Base-by-base conservation (phyloP, 257 asterid species). In the Catharanthus roseus region DNA sequence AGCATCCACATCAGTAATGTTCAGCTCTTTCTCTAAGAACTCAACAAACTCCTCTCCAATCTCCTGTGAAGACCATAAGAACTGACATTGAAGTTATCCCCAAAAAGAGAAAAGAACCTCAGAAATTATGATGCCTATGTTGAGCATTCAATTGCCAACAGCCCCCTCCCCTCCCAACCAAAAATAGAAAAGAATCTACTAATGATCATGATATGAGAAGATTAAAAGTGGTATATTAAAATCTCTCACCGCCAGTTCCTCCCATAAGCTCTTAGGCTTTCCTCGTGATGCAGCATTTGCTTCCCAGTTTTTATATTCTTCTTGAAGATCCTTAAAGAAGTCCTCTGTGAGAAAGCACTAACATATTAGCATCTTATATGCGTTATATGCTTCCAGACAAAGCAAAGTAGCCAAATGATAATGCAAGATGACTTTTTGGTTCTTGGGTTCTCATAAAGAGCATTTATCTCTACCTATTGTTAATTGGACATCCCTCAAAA, bases 31-130 rank as follows among this genome's bases (percentile, higher is more conserved):
- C 89, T 90, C 97, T 75, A 93, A 78, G 82, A 87, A 93, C 88
- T 90, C 98, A 49, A 93, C 97, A 71, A 93, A 90, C 67, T 93
- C 98, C 77, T 89, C 98, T 63, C 98, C 97, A 1, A 93, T 90
- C 77, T 90, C 98, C 97, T 90, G 86, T 53, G 65, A 60, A 65
- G 58, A 72, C 70, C 70, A 62, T 19, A 55, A 19, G 36, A 56
- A 1, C 63, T 2, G 24, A 49, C 5, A 19, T 49, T 18, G 55
- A 1, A 18, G 55, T 49, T 49, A 49, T 16, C 55, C 24, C 33
- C 10, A 64, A 58, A 39, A 26, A 38, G n/a, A 36, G 28, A 7
- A 21, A 31, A 8, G 29, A 28, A 18, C 1, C 24, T 4, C 18
- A 42, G 26, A 33, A 21, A 11, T 41, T 8, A 28, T 67, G 15